A percentile compares a stretch with the other conserved stretches of the same genome.
These are phyloP conservation scores for Oryza brachyantha DNA, from an alignment of 176 grass and related monocot species.

Conservation along the genomic window DNA sequence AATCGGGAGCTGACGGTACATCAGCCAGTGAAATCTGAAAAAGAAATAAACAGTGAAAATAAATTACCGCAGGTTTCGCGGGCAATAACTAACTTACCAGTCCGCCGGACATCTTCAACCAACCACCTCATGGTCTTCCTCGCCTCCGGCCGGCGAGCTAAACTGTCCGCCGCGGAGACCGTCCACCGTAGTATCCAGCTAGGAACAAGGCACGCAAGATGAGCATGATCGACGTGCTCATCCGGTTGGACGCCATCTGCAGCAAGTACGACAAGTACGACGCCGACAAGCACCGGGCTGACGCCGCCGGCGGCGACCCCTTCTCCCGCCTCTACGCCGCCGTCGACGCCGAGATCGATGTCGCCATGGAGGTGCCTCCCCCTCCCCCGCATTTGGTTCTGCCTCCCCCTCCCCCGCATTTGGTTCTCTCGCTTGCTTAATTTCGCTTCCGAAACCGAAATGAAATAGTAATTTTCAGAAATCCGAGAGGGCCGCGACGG, in stretches of 20 bases:
- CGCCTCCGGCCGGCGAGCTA: not conserved
- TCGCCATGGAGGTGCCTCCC: slow-evolving; percentile 21
- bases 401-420: not conserved
- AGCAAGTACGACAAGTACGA: slow-evolving; percentile 96
- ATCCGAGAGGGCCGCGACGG: slow-evolving; percentile 52
- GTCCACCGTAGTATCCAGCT: not conserved
- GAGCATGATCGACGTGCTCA: slow-evolving; percentile 82
- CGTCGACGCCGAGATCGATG: slow-evolving; percentile 69
- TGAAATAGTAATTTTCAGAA: slow-evolving; percentile 57
- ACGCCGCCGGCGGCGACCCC: slow-evolving; percentile 59
- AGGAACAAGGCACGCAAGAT: slow-evolving; percentile 15
- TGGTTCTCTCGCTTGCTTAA: not conserved
- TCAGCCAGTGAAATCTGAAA: too few species aligned
- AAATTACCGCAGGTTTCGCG: not conserved
- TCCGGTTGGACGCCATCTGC: slow-evolving; percentile 84
- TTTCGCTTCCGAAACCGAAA: too few species aligned
- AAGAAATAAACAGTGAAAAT: too few species aligned
- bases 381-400: too few species aligned
- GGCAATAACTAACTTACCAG: not conserved
- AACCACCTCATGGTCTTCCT: not conserved
- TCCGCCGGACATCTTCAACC: not conserved
- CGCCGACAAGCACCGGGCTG: slow-evolving; percentile 57
- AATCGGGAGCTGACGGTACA: too few species aligned
- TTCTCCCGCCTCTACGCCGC: slow-evolving; percentile 72
- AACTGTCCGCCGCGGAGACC: not conserved